A percentile compares a stretch with the other conserved stretches of the same genome.
These are phyloP conservation scores for Cladobotryum mycophilum DNA, from an alignment of 2,329 filamentous ascomycete genomes.

Conservation along the genomic window DNA sequence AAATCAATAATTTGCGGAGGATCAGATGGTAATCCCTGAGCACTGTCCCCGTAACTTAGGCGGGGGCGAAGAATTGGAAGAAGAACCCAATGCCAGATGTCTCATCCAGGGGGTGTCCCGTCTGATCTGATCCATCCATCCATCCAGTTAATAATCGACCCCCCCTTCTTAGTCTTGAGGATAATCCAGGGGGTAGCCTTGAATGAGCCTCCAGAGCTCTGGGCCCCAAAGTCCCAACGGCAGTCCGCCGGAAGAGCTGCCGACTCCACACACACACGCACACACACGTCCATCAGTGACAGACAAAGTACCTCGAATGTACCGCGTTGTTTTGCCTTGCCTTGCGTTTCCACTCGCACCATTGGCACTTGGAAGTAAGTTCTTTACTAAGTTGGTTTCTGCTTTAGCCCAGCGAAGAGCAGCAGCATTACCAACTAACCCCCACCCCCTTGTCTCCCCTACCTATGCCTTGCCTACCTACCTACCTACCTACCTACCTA, in stretches of 20 bases:
- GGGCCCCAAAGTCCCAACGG: conserved; percentile 15
- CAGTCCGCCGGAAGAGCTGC: conserved; percentile 26
- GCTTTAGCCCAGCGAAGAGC: neutral
- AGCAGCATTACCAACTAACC: neutral
- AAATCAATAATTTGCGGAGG: no score
- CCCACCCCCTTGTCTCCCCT: neutral
- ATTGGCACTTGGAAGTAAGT: neutral
- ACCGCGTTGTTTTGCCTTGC: neutral
- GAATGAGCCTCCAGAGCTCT: conserved; percentile 8
- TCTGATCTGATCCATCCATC: neutral
- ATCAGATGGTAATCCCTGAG: no score
- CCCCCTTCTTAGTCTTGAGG: neutral
- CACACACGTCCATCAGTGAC: conserved; percentile 7
- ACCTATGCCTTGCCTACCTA: neutral
- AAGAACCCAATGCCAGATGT: no score
- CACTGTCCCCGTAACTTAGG: no score
- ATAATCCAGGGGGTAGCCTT: neutral
- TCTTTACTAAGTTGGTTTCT: neutral
- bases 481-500: no score
- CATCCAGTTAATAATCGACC: neutral
- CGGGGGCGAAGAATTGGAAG: no score
- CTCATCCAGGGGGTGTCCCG: neutral
- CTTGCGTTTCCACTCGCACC: no score
- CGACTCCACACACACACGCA: conserved; percentile 18
- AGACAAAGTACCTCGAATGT: neutral